Percentiles rank a stretch among this genome's conserved stretches.
phyloP scores from a whole-genome alignment of 2,329 filamentous ascomycete genomes.

The Xylariales sp. region DNA sequence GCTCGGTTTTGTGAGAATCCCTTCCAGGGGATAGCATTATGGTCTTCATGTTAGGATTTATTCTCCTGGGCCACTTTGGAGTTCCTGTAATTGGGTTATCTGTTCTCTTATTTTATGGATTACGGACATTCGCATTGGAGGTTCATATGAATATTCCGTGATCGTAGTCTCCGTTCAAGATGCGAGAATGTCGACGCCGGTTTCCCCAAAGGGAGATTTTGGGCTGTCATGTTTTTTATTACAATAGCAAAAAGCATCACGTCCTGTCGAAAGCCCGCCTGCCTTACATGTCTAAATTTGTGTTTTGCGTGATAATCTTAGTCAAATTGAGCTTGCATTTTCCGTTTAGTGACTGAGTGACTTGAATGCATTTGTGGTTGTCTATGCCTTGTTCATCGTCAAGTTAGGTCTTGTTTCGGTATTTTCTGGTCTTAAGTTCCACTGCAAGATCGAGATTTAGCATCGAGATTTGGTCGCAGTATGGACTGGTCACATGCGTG shows the following conservation, averaged over 20 bases:
- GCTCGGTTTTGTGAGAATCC: conserved; percentile 23
- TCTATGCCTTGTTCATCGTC: background rate
- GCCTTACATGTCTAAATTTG: background rate
- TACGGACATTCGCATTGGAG: conserved; percentile 17
- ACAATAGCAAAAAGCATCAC: conserved; percentile 22
- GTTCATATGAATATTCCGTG: conserved; percentile 11
- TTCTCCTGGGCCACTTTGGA: conserved; percentile 5
- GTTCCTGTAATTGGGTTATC: conserved; percentile 9
- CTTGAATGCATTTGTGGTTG: background rate
- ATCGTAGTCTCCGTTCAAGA: conserved; percentile 1
- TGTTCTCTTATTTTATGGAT: conserved; percentile 18
- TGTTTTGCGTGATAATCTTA: background rate
- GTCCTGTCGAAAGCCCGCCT: background rate
- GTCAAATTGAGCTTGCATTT: background rate
- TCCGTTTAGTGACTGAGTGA: background rate
- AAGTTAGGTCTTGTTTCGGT: too few relatives aligned
- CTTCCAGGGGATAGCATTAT: conserved; percentile 18
- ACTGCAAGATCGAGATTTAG: too few relatives aligned
- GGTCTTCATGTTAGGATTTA: conserved; percentile 25
- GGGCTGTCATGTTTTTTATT: conserved; percentile 10
- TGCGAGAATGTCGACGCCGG: background rate
- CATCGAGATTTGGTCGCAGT: too few relatives aligned
- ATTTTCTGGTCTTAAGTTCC: too few relatives aligned
- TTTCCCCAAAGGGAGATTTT: background rate
- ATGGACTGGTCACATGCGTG: too few relatives aligned